Conservation (phyloP, 768 basidiomycete species). For the Hericium erinaceus region DNA sequence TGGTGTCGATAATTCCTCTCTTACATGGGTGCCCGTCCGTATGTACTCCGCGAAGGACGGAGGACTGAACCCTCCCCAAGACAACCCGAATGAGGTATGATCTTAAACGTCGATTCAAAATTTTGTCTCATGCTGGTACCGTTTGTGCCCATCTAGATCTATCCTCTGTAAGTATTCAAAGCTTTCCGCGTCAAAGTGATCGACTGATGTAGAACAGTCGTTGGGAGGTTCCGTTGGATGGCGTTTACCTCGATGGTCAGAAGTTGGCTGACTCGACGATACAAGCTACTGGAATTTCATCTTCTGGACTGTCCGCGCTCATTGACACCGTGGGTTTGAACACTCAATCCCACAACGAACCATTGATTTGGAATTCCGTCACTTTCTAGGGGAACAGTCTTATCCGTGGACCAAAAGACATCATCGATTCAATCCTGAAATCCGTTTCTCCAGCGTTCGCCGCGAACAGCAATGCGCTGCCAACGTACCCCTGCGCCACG, state of each 20-base stretch:
- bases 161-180: slow-evolving; percentile 6
- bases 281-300: slow-evolving; percentile 37
- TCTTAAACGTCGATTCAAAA: not conserved
- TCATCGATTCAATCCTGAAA: slow-evolving; percentile 6
- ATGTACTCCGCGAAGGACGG: slow-evolving; percentile 40
- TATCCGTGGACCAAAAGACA: slow-evolving; percentile 49
- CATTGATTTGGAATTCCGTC: not conserved
- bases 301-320: slow-evolving; percentile 30
- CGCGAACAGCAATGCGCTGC: not conserved
- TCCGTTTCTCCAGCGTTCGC: slow-evolving; percentile 8
- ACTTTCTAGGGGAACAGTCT: slow-evolving; percentile 58
- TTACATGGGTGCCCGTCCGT: slow-evolving; percentile 63
- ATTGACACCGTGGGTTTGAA: slow-evolving; percentile 50
- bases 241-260: slow-evolving; percentile 59
- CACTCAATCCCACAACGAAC: not conserved
- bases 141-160: slow-evolving; percentile 4
- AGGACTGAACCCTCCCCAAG: slow-evolving; percentile 44
- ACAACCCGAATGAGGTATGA: slow-evolving; percentile 50
- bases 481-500: slow-evolving; percentile 9
- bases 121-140: not conserved
- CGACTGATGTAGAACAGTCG: slow-evolving; percentile 1
- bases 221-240: slow-evolving; percentile 68
- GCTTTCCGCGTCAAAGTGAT: not conserved
- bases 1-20: slow-evolving; percentile 34
- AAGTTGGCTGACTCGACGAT: slow-evolving; percentile 46